Percentiles rank a stretch among this genome's conserved stretches.
These are phyloP conservation scores for Hordeum marinum DNA, from an alignment of 176 grass and related monocot species.

Conservation along the genomic window DNA sequence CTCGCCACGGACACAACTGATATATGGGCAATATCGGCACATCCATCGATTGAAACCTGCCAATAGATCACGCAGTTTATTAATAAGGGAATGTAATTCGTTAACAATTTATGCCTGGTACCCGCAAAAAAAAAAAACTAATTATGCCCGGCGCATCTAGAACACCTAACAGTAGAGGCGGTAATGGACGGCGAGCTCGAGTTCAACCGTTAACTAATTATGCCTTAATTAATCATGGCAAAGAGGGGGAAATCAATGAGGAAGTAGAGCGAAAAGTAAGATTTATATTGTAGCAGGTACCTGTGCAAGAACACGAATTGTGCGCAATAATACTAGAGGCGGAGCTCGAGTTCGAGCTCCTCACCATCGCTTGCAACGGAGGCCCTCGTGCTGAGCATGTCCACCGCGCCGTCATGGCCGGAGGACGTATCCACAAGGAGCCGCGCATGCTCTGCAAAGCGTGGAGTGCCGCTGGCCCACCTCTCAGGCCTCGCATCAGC, in stretches of 20 bases:
- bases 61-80: no score
- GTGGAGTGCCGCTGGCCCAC: not conserved
- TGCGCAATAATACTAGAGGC: conserved; percentile 27
- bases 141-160: no score
- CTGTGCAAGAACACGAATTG: not conserved
- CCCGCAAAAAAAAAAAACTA: no score
- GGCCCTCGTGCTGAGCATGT: conserved; percentile 32
- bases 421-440: not conserved
- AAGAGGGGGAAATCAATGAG: not conserved
- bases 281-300: not conserved
- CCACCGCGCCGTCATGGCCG: conserved; percentile 6
- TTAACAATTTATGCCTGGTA: no score
- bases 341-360: conserved; percentile 40
- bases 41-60: no score
- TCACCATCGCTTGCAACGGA: not conserved
- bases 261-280: no score
- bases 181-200: not conserved
- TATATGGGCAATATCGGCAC: no score
- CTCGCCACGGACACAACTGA: no score
- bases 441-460: conserved; percentile 7
- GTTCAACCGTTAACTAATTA: no score
- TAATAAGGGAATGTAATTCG: no score
- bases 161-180: not conserved
- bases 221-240: not conserved
- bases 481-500: not conserved